phyloP scores from a whole-genome alignment of 129 eudicot species.

The Heracleum sosnowskyi region DNA sequence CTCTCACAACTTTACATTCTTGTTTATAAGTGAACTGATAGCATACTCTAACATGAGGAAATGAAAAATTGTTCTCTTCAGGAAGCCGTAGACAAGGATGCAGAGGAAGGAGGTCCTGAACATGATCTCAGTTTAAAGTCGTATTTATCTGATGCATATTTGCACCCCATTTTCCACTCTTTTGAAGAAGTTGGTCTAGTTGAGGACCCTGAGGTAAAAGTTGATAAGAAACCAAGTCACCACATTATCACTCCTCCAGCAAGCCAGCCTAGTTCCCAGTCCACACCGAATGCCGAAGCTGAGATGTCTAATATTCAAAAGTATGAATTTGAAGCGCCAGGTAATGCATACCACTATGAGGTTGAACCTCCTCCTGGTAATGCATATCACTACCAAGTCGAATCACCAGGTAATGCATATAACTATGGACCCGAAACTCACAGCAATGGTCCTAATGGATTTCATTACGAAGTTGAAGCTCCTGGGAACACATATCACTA shows the following conservation, averaged over 20 bases:
- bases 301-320: constrained; percentile 28
- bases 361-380: constrained; percentile 33
- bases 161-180: constrained; percentile 82
- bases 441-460: constrained; percentile 7
- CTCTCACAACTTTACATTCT: not conserved
- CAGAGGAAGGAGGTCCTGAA: constrained; percentile 46
- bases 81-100: constrained; percentile 89
- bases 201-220: constrained; percentile 37
- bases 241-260: constrained; percentile 30
- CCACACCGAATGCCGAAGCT: constrained; percentile 26
- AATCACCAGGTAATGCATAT: constrained; percentile 28
- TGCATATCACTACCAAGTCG: constrained; percentile 33
- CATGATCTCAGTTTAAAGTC: constrained; percentile 54
- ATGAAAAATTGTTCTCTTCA: constrained; percentile 22
- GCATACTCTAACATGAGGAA: not conserved
- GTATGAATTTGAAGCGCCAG: constrained; percentile 41
- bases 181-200: constrained; percentile 69
- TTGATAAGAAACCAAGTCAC: constrained; percentile 43
- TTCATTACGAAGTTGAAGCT: constrained; percentile 19
- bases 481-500: constrained; percentile 23
- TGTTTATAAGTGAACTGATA: not conserved
- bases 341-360: constrained; percentile 34
- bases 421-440: constrained; percentile 23
- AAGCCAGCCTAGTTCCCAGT: constrained; percentile 28
- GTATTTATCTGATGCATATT: constrained; percentile 71